A percentile compares a stretch with the other conserved stretches of the same genome.
phyloP scores from a whole-genome alignment of 202 grass and related monocot species.

The Panicum hallii region DNA sequence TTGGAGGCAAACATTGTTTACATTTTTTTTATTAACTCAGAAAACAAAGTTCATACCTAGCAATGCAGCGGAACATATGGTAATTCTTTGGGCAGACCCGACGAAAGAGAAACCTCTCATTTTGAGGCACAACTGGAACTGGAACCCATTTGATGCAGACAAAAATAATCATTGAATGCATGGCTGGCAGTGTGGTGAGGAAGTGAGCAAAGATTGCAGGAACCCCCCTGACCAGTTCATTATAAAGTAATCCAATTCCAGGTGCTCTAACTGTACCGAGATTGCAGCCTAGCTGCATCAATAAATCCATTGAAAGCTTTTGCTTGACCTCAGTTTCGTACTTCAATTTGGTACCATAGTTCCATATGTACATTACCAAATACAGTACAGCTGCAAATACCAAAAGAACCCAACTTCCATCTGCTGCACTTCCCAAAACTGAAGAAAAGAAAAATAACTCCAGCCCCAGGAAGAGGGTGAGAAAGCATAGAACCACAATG shows the following conservation, averaged over 20 bases:
- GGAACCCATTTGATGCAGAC: slow-evolving; percentile 99
- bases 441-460: slow-evolving; percentile 98
- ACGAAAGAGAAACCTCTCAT: slow-evolving; percentile 94
- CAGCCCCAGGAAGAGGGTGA: slow-evolving; percentile 75
- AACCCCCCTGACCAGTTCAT: slow-evolving; percentile 90
- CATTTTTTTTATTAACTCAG: background rate
- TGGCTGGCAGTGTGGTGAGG: slow-evolving; percentile 86
- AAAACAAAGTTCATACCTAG: slow-evolving; percentile 61
- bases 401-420: slow-evolving; percentile 96
- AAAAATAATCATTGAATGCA: slow-evolving; percentile 99
- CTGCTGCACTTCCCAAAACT: slow-evolving; percentile 73
- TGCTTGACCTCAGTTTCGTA: slow-evolving; percentile 98
- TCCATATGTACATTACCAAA: slow-evolving; percentile 93
- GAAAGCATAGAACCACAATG: slow-evolving; percentile 80
- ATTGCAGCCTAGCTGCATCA: slow-evolving; percentile 80
- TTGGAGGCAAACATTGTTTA: background rate
- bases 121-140: slow-evolving; percentile 93
- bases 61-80: slow-evolving; percentile 97
- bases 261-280: slow-evolving; percentile 93
- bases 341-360: slow-evolving; percentile 92
- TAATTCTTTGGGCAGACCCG: slow-evolving; percentile 93
- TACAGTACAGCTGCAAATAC: slow-evolving; percentile 84
- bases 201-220: slow-evolving; percentile 99
- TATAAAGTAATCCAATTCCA: slow-evolving; percentile 95
- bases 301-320: slow-evolving; percentile 90